A percentile compares a stretch with the other conserved stretches of the same genome.
Conservation (phyloP, 352 stramenopile species). For the Phytophthora quininea region DNA sequence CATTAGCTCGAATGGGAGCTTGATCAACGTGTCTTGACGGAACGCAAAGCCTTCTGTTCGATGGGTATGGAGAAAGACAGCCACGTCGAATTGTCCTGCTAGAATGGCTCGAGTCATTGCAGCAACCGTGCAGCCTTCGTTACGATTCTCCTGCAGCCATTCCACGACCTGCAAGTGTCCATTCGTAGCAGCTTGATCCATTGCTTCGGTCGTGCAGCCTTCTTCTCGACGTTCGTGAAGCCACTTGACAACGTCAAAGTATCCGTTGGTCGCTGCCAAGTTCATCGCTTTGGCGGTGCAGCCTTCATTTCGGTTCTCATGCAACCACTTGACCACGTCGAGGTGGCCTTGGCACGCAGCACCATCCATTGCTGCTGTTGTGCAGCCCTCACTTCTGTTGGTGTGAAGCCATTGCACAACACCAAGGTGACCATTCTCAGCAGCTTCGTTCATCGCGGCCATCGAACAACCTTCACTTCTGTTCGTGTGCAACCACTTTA, state of each 20-base stretch:
- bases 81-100: not conserved
- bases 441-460: not conserved
- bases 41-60: constrained; percentile 10
- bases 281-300: not conserved
- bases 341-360: not conserved
- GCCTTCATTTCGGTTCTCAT: constrained; percentile 1
- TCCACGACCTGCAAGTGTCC: constrained; percentile 1
- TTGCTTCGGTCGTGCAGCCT: not conserved
- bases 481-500: constrained; percentile 7
- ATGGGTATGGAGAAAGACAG: constrained; percentile 11
- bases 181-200: not conserved
- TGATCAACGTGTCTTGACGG: not conserved
- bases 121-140: not conserved
- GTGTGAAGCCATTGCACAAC: constrained; percentile 5
- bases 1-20: not conserved
- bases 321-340: not conserved
- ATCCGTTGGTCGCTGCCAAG: not conserved
- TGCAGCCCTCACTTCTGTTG: not conserved
- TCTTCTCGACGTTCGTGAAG: not conserved
- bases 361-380: not conserved
- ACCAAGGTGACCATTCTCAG: constrained; percentile 5
- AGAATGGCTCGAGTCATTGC: constrained; percentile 10
- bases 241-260: not conserved
- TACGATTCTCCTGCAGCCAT: constrained; percentile 9
- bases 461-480: constrained; percentile 4